phyloP scores from a whole-genome alignment of 108 stramenopile species.

The Skeletonema potamos region DNA sequence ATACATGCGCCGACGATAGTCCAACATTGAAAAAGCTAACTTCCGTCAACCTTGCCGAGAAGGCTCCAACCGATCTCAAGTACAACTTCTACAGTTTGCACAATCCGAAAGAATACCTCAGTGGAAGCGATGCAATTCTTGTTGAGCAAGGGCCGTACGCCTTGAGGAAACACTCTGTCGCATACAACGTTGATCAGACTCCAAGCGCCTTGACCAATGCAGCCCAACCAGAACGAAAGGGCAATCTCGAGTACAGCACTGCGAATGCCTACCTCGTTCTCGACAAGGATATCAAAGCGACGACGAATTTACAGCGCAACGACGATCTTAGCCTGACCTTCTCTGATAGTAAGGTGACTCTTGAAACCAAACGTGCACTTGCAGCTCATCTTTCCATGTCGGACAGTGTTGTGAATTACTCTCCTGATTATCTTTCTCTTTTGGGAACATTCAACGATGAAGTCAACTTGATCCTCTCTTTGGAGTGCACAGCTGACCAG shows the following conservation, averaged over 20 bases:
- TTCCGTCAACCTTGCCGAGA: conserved; percentile 44
- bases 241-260: conserved; percentile 47
- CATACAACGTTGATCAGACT: conserved; percentile 37
- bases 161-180: conserved; percentile 41
- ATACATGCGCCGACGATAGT: conserved; percentile 40
- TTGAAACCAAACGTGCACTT: conserved; percentile 23
- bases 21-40: conserved; percentile 41
- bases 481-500: conserved; percentile 42
- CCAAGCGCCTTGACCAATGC: conserved; percentile 34
- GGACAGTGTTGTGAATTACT: conserved; percentile 38
- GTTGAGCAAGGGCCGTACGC: conserved; percentile 52
- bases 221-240: conserved; percentile 32
- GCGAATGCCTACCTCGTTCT: conserved; percentile 53
- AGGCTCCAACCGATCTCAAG: conserved; percentile 34
- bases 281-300: conserved; percentile 38
- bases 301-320: conserved; percentile 42
- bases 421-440: conserved; percentile 47
- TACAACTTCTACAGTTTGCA: conserved; percentile 51
- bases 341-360: conserved; percentile 30
- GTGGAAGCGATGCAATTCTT: conserved; percentile 43
- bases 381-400: conserved; percentile 47
- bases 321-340: conserved; percentile 33
- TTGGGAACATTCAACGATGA: conserved; percentile 46
- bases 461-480: conserved; percentile 41
- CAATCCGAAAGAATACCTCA: conserved; percentile 52